Evolutionary conservation across 2,329 filamentous ascomycete genomes (phyloP).

Genomic region (Xylariomycetidae sp.): DNA sequence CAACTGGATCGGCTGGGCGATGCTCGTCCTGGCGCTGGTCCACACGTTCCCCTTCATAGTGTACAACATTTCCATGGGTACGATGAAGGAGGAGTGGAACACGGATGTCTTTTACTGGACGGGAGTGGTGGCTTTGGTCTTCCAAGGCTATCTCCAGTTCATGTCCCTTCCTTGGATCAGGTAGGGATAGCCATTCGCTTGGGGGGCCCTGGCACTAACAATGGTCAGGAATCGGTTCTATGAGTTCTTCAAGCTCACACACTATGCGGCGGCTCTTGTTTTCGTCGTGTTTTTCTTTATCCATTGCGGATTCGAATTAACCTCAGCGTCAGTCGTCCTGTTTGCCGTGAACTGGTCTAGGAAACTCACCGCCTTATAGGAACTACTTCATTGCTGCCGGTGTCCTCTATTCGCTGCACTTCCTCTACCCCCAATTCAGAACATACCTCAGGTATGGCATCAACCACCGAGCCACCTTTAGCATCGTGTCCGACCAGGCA

Average conservation of each 20-base stretch:
- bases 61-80: slow-evolving; percentile 39
- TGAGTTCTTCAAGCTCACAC: slow-evolving; percentile 55
- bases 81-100: slow-evolving; percentile 41
- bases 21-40: slow-evolving; percentile 49
- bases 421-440: slow-evolving; percentile 37
- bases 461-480: slow-evolving; percentile 34
- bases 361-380: slow-evolving; percentile 28
- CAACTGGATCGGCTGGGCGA: slow-evolving; percentile 47
- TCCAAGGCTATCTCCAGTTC: slow-evolving; percentile 50
- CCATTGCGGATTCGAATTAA: slow-evolving; percentile 50
- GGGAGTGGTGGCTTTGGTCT: slow-evolving; percentile 46
- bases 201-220: background rate
- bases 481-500: slow-evolving; percentile 32
- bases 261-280: slow-evolving; percentile 44
- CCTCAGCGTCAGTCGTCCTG: slow-evolving; percentile 43
- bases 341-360: slow-evolving; percentile 1
- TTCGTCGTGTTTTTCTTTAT: slow-evolving; percentile 57
- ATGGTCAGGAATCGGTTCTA: slow-evolving; percentile 48
- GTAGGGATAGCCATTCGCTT: slow-evolving; percentile 23
- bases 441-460: slow-evolving; percentile 46
- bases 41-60: slow-evolving; percentile 57
- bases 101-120: slow-evolving; percentile 46
- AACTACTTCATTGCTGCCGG: slow-evolving; percentile 56
- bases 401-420: slow-evolving; percentile 43
- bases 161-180: slow-evolving; percentile 45